A percentile compares a stretch with the other conserved stretches of the same genome.
Conservation (phyloP, 2,329 filamentous ascomycete species). For the Aspergillus brunneoviolaceus region DNA sequence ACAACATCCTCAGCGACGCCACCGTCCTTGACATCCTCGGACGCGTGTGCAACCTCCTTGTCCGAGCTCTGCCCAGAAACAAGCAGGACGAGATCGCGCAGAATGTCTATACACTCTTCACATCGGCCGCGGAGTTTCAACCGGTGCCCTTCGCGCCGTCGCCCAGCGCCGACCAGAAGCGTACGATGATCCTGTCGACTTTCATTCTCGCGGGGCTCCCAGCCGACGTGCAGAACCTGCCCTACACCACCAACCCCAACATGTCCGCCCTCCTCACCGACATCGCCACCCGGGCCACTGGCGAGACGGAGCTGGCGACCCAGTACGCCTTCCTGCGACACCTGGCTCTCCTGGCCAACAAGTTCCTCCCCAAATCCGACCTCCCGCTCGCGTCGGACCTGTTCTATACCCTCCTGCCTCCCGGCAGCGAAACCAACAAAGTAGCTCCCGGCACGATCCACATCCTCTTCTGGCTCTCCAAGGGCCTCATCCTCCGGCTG, state of each 20-base stretch:
- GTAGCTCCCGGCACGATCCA: constrained; percentile 47
- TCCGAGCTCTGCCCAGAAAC: constrained; percentile 54
- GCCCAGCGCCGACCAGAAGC: constrained; percentile 36
- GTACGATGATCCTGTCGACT: constrained; percentile 57
- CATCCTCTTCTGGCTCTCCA: constrained; percentile 60
- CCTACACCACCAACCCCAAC: constrained; percentile 29
- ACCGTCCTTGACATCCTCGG: constrained; percentile 60
- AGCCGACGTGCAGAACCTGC: constrained; percentile 35
- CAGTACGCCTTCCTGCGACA: constrained; percentile 45
- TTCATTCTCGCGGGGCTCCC: constrained; percentile 56
- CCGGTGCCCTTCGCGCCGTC: constrained; percentile 37
- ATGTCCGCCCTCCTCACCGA: constrained; percentile 38
- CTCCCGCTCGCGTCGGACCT: constrained; percentile 32
- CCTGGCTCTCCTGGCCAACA: constrained; percentile 42
- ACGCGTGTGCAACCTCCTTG: constrained; percentile 59
- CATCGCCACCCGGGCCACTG: constrained; percentile 35
- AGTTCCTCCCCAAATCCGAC: constrained; percentile 39
- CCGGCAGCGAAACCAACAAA: constrained; percentile 18
- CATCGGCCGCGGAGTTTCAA: constrained; percentile 33
- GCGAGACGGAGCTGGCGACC: constrained; percentile 33
- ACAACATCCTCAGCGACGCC: constrained; percentile 50
- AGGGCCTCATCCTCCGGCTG: constrained; percentile 59
- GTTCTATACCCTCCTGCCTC: constrained; percentile 33
- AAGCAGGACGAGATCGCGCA: constrained; percentile 53
- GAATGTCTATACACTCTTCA: constrained; percentile 57